These are phyloP conservation scores for Paecilomyces sp. DNA, from an alignment of 2,329 filamentous ascomycete genomes.

Conservation along the genomic window DNA sequence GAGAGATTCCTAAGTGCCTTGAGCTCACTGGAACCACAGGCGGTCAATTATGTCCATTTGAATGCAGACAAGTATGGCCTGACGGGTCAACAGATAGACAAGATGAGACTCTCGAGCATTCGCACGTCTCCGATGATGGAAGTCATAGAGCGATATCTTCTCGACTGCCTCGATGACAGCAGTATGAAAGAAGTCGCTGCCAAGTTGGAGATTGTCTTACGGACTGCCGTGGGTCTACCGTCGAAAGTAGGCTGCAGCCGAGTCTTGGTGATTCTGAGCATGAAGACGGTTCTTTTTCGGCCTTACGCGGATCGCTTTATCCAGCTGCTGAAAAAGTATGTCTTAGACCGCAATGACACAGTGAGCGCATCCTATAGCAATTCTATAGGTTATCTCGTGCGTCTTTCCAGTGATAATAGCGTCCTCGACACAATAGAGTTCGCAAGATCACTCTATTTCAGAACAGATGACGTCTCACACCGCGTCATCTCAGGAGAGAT, in stretches of 20 bases:
- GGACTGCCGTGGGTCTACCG: slow-evolving; percentile 79
- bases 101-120: slow-evolving; percentile 72
- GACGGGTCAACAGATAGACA: slow-evolving; percentile 84
- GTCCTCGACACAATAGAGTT: slow-evolving; percentile 49
- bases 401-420: slow-evolving; percentile 53
- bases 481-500: slow-evolving; percentile 75
- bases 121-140: slow-evolving; percentile 85
- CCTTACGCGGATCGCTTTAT: slow-evolving; percentile 71
- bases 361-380: slow-evolving; percentile 84
- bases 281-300: slow-evolving; percentile 65
- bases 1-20: slow-evolving; percentile 74
- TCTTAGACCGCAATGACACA: slow-evolving; percentile 88
- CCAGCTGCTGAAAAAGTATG: slow-evolving; percentile 68
- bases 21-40: slow-evolving; percentile 81
- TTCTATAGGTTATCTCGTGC: slow-evolving; percentile 77
- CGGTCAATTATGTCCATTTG: slow-evolving; percentile 86
- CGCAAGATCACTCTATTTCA: slow-evolving; percentile 67
- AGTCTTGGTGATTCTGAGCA: slow-evolving; percentile 76
- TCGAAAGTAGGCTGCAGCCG: slow-evolving; percentile 89
- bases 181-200: slow-evolving; percentile 71
- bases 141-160: slow-evolving; percentile 72
- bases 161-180: slow-evolving; percentile 71
- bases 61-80: slow-evolving; percentile 78
- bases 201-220: slow-evolving; percentile 70
- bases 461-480: slow-evolving; percentile 67